phyloP scores from a whole-genome alignment of 2,329 filamentous ascomycete species.

The Scedosporium boydii region DNA sequence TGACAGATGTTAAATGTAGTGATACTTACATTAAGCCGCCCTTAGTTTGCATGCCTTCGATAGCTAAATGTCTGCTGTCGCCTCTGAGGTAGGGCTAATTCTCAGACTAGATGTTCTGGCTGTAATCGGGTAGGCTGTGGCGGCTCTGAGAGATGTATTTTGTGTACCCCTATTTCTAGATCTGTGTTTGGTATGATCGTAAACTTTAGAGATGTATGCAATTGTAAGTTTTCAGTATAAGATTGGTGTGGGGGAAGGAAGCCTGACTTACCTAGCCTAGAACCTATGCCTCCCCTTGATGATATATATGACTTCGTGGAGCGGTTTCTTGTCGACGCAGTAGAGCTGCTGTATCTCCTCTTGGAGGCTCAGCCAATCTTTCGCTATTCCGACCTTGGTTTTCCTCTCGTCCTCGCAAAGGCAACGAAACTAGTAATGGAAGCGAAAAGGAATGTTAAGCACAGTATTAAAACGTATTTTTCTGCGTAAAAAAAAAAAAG shows the following conservation, averaged over 20 bases:
- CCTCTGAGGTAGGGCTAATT: neutral
- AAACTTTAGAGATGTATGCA: neutral
- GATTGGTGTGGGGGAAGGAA: too few relatives aligned
- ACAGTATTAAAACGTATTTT: too few relatives aligned
- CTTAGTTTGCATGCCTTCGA: neutral
- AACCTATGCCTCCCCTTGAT: neutral
- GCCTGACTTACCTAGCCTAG: neutral
- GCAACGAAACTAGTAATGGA: too few relatives aligned
- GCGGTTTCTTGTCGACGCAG: neutral
- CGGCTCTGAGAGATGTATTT: neutral
- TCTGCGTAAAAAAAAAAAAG: too few relatives aligned
- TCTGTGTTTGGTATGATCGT: neutral
- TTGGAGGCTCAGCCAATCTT: neutral
- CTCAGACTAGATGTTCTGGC: neutral
- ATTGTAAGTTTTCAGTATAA: neutral
- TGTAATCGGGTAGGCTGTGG: neutral
- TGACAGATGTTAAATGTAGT: neutral
- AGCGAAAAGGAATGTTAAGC: too few relatives aligned
- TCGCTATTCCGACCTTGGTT: neutral
- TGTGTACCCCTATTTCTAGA: neutral
- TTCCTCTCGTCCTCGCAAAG: too few relatives aligned
- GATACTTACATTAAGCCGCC: neutral
- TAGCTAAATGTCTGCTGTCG: neutral
- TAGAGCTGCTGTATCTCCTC: neutral
- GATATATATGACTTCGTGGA: neutral